Conservation (phyloP, 208 protist species). For the Phytomonas sp. region DNA sequence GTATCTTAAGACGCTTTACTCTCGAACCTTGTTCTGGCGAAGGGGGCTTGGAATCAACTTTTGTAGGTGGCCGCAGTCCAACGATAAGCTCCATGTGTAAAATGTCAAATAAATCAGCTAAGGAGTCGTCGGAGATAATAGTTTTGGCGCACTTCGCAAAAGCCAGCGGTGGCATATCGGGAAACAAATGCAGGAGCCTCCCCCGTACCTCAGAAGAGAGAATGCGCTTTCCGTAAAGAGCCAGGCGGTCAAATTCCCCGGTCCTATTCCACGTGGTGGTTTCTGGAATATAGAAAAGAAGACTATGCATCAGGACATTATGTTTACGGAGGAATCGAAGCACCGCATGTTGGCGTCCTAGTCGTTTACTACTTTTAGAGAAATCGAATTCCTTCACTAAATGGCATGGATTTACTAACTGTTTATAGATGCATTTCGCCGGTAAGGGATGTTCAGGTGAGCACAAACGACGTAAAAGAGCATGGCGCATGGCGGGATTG, state of each 20-base stretch:
- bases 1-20: background rate
- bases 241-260: slow-evolving; percentile 59
- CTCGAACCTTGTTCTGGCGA: background rate
- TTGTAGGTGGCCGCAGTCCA: slow-evolving; percentile 7
- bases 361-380: slow-evolving; percentile 34
- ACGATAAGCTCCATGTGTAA: slow-evolving; percentile 25
- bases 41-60: slow-evolving; percentile 5
- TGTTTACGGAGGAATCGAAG: slow-evolving; percentile 74
- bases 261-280: slow-evolving; percentile 72
- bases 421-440: slow-evolving; percentile 36
- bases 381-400: slow-evolving; percentile 68
- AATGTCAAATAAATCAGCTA: slow-evolving; percentile 48
- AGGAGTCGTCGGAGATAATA: slow-evolving; percentile 26
- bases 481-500: slow-evolving; percentile 7
- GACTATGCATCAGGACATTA: slow-evolving; percentile 81
- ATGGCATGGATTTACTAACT: slow-evolving; percentile 45
- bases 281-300: slow-evolving; percentile 60
- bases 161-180: slow-evolving; percentile 23
- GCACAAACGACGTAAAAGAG: slow-evolving; percentile 42
- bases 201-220: slow-evolving; percentile 41
- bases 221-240: slow-evolving; percentile 53
- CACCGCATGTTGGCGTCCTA: slow-evolving; percentile 31
- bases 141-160: slow-evolving; percentile 17
- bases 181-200: slow-evolving; percentile 64
- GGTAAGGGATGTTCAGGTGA: slow-evolving; percentile 48